phyloP scores from a whole-genome alignment of 768 basidiomycete genomes.

The Lentinus brumalis region DNA sequence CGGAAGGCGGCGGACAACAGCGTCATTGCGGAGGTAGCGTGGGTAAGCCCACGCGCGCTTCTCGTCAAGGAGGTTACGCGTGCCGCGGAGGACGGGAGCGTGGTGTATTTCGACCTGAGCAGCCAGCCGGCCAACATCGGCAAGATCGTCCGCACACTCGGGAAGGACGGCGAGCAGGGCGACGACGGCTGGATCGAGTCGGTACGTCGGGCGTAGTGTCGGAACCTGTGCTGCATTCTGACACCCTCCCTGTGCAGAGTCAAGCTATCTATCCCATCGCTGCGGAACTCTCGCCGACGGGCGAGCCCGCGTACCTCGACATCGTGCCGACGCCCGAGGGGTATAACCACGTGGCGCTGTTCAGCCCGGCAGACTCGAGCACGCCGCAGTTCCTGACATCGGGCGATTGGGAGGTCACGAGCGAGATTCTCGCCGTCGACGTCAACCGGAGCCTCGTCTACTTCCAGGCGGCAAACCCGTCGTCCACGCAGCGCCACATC shows the following conservation, averaged over 20 bases:
- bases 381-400: conserved; percentile 82
- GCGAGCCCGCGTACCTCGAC: conserved; percentile 80
- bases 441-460: conserved; percentile 73
- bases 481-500: conserved; percentile 80
- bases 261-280: conserved; percentile 68
- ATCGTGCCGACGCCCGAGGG: conserved; percentile 82
- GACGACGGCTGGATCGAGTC: conserved; percentile 95
- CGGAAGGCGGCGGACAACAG: conserved; percentile 61
- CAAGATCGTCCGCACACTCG: conserved; percentile 72
- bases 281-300: conserved; percentile 39
- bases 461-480: conserved; percentile 83
- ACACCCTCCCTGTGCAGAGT: conserved; percentile 38
- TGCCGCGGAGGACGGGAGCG: conserved; percentile 77
- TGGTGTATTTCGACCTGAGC: conserved; percentile 71
- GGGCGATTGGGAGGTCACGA: conserved; percentile 89
- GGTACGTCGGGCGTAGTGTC: conserved; percentile 45
- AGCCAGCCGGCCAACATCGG: conserved; percentile 37
- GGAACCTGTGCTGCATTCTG: no score
- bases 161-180: conserved; percentile 80
- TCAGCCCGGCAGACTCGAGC: conserved; percentile 69
- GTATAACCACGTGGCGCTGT: conserved; percentile 91
- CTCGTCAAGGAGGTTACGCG: conserved; percentile 88
- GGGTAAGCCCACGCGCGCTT: conserved; percentile 77
- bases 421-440: conserved; percentile 74
- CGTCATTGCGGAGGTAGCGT: conserved; percentile 80